Percentiles rank a stretch among this genome's conserved stretches.
Evolutionary conservation across 2,329 filamentous ascomycete species (phyloP).

Genomic region (Cytospora schulzeri): DNA sequence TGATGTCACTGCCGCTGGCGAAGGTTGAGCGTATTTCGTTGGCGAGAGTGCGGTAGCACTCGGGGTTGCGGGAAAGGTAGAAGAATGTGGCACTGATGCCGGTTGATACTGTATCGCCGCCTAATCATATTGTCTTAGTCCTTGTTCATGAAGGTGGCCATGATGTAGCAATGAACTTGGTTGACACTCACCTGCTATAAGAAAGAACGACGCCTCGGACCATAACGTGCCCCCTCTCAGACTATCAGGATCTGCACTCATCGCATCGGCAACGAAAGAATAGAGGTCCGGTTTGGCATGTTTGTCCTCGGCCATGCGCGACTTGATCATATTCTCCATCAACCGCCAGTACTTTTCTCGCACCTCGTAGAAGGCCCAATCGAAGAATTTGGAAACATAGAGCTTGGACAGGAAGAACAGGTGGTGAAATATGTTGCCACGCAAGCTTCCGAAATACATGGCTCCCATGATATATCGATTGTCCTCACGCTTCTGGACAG

Average conservation of each 20-base stretch:
- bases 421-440: no score
- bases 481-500: no score
- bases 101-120: conserved; percentile 38
- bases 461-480: no score
- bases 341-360: no score
- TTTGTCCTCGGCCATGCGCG: conserved; percentile 1
- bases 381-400: no score
- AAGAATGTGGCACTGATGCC: conserved; percentile 39
- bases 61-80: conserved; percentile 38
- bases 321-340: no score
- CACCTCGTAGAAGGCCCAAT: no score
- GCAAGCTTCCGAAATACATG: no score
- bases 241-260: conserved; percentile 2
- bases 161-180: no score
- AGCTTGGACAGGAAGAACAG: no score
- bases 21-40: conserved; percentile 40
- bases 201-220: conserved; percentile 28
- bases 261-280: conserved; percentile 44
- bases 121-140: background rate
- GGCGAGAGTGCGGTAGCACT: conserved; percentile 33
- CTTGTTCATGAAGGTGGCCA: background rate
- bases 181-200: conserved; percentile 9
- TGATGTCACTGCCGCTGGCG: conserved; percentile 35
- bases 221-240: conserved; percentile 26
- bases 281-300: conserved; percentile 48